Percentiles rank a stretch among this genome's conserved stretches.
phyloP scores from a whole-genome alignment of 495 filamentous ascomycete genomes.

The Neurospora sp. region DNA sequence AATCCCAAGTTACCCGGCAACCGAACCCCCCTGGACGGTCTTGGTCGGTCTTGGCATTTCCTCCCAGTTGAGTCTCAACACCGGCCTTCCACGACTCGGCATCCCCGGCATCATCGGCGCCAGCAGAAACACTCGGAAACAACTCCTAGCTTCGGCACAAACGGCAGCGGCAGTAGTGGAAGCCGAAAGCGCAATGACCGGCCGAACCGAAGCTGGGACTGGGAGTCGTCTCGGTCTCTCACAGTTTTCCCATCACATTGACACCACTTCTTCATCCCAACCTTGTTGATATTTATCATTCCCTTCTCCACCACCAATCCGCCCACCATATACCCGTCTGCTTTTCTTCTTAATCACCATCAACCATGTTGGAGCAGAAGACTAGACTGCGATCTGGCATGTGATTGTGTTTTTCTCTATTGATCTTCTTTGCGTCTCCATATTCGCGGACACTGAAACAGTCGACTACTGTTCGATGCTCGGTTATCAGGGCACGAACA shows the following conservation, averaged over 20 bases:
- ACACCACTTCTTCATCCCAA: background rate
- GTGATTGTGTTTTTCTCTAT: background rate
- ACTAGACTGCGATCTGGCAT: background rate
- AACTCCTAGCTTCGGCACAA: background rate
- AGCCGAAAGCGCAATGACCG: background rate
- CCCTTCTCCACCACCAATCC: background rate
- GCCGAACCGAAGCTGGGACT: background rate
- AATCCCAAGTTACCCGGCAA: background rate
- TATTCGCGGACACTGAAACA: background rate
- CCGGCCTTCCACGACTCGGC: background rate
- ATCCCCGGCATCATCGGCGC: background rate
- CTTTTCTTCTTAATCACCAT: background rate
- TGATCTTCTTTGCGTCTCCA: background rate
- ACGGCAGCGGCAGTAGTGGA: background rate
- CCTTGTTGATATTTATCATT: background rate
- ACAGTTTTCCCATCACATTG: background rate
- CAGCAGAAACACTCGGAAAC: background rate
- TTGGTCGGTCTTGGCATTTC: background rate
- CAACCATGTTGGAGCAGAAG: background rate
- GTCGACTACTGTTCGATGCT: background rate
- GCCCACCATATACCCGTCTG: background rate
- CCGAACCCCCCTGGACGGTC: background rate
- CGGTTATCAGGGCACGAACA: background rate
- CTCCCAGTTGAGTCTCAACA: background rate
- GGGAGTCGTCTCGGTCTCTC: background rate